Conservation (phyloP, 2,329 filamentous ascomycete species). For the Clonostachys rosea region DNA sequence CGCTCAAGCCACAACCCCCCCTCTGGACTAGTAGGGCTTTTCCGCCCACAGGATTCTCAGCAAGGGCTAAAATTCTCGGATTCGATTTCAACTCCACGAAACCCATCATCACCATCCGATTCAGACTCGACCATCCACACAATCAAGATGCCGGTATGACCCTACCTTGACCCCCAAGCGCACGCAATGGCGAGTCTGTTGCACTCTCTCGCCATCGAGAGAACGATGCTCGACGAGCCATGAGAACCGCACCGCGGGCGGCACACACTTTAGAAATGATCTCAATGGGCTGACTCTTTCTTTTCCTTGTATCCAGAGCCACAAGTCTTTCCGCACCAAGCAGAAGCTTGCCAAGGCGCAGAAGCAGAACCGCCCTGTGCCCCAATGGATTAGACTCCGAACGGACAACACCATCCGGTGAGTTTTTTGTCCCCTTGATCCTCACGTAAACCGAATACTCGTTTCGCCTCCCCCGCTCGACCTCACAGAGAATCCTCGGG, state of each 20-base stretch:
- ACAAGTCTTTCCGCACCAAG: constrained; percentile 99
- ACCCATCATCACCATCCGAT: constrained; percentile 21
- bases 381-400: constrained; percentile 98
- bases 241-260: too few relatives aligned
- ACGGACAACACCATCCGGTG: constrained; percentile 99
- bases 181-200: not conserved
- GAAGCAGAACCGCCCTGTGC: constrained; percentile 99
- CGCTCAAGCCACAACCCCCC: not conserved
- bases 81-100: constrained; percentile 17
- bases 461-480: not conserved
- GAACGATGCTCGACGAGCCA: not conserved
- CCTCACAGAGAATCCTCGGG: too few relatives aligned
- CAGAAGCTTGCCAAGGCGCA: constrained; percentile 99
- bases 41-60: constrained; percentile 20
- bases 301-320: constrained; percentile 61
- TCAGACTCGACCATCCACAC: constrained; percentile 26
- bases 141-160: constrained; percentile 36
- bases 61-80: constrained; percentile 23
- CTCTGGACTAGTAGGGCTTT: constrained; percentile 16
- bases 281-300: constrained; percentile 2
- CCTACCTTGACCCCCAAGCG: constrained; percentile 5
- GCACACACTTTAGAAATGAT: too few relatives aligned
- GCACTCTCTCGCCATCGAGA: not conserved
- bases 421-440: constrained; percentile 28
- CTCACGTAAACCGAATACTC: not conserved